Percentiles rank a stretch among this genome's conserved stretches.
Evolutionary conservation across 2,329 filamentous ascomycete genomes (phyloP).

Genomic region (Daldinia sp.): DNA sequence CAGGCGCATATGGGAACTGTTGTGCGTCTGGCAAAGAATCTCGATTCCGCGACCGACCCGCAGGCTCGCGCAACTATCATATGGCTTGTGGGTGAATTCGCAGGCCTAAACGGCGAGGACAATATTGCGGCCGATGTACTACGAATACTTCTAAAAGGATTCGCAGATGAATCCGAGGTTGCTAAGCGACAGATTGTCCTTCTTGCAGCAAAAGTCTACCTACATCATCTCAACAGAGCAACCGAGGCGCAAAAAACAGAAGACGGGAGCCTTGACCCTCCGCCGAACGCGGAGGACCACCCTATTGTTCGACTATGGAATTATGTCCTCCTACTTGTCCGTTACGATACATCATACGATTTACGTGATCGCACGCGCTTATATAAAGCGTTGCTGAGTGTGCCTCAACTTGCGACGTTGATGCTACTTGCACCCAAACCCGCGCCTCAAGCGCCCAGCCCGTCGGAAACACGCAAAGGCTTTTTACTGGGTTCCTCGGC

Average conservation of each 20-base stretch:
- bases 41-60: constrained; percentile 87
- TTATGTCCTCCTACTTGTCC: constrained; percentile 82
- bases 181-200: constrained; percentile 93
- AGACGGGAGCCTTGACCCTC: constrained; percentile 47
- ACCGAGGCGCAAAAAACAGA: constrained; percentile 51
- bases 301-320: constrained; percentile 81
- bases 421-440: constrained; percentile 94
- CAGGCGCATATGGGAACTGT: constrained; percentile 83
- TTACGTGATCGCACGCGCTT: constrained; percentile 89
- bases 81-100: constrained; percentile 96
- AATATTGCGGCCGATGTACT: constrained; percentile 94
- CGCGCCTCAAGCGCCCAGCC: constrained; percentile 87
- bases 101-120: constrained; percentile 78
- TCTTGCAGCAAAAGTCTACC: constrained; percentile 94
- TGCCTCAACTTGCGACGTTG: constrained; percentile 87
- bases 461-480: constrained; percentile 81
- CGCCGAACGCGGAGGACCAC: constrained; percentile 61
- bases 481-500: constrained; percentile 85
- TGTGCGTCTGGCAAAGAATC: constrained; percentile 85
- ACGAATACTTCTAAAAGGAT: constrained; percentile 85
- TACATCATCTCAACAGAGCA: constrained; percentile 81
- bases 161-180: constrained; percentile 81
- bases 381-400: constrained; percentile 83
- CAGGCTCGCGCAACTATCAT: constrained; percentile 93
- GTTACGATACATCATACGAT: constrained; percentile 95